Evolutionary conservation across 805 yeast genomes (phyloP).

Genomic region (Pichia scutulata): DNA sequence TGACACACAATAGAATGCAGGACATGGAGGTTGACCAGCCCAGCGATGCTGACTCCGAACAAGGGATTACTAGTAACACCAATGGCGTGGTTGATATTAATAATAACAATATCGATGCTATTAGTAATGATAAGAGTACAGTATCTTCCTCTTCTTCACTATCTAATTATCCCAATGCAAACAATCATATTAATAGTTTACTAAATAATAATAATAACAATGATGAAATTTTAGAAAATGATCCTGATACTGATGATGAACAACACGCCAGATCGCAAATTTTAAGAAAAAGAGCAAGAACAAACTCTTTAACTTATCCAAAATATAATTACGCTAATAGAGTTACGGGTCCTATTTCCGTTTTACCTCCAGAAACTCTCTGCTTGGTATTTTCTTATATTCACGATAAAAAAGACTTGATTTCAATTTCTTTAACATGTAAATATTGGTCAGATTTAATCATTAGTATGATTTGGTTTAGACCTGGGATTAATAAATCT

Average conservation of each 20-base stretch:
- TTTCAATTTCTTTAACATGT: slow-evolving; percentile 63
- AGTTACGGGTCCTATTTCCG: slow-evolving; percentile 30
- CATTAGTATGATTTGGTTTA: slow-evolving; percentile 77
- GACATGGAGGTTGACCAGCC: background rate
- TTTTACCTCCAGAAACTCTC: slow-evolving; percentile 53
- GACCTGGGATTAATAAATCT: slow-evolving; percentile 59
- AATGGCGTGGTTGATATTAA: background rate
- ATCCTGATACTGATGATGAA: slow-evolving; percentile 29
- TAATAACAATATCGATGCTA: background rate
- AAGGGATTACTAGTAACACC: background rate
- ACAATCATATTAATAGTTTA: background rate
- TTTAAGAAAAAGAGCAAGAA: slow-evolving; percentile 21
- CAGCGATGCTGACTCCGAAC: background rate
- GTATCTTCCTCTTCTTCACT: background rate
- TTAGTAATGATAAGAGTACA: background rate
- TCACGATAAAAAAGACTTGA: slow-evolving; percentile 51
- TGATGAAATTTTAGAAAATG: slow-evolving; percentile 21
- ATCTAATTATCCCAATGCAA: background rate
- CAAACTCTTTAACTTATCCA: slow-evolving; percentile 7
- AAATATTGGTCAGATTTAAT: slow-evolving; percentile 72
- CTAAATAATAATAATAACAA: slow-evolving; percentile 2
- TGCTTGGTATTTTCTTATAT: slow-evolving; percentile 60
- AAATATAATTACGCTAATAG: background rate
- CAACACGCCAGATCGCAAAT: slow-evolving; percentile 24
- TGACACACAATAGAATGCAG: background rate